Evolutionary conservation across 1,284 basidiomycete species (phyloP).

Genomic region (Melampsora medusae): DNA sequence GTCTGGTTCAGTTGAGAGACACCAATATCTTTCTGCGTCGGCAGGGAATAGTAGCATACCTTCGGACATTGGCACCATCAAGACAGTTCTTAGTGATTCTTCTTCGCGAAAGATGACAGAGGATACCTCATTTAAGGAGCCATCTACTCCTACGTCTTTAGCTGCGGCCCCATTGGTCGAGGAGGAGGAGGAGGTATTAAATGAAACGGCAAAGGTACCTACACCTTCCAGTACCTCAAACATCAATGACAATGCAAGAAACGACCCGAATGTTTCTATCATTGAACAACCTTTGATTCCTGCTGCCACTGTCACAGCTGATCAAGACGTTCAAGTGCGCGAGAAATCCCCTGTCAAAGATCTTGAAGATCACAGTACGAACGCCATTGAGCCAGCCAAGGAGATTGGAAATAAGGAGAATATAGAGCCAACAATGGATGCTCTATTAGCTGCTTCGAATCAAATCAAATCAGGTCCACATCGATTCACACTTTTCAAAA

Average conservation of each 20-base stretch:
- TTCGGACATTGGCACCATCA: neutral
- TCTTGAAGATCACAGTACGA: too few relatives aligned
- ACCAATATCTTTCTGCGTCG: neutral
- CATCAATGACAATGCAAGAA: too few relatives aligned
- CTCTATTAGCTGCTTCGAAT: neutral
- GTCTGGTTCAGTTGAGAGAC: neutral
- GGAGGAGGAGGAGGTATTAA: neutral
- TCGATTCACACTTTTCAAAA: slow-evolving; percentile 36
- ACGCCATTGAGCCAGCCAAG: too few relatives aligned
- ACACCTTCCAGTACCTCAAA: too few relatives aligned
- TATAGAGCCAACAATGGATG: neutral
- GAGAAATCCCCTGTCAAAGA: too few relatives aligned
- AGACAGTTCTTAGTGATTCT: neutral
- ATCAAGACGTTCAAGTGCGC: neutral
- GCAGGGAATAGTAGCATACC: neutral
- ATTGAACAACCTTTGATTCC: neutral
- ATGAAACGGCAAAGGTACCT: neutral
- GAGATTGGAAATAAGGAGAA: neutral
- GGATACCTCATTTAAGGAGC: neutral
- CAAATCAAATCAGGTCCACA: slow-evolving; percentile 15
- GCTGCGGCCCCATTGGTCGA: neutral
- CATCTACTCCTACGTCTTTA: neutral
- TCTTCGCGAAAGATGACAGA: neutral
- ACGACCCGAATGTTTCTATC: too few relatives aligned
- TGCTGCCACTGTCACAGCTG: neutral